Evolutionary conservation across 1,139 yeast genomes (phyloP), one percentile per base, ranked within the genome.

Genomic region (Yamadazyma mexicana): DNA sequence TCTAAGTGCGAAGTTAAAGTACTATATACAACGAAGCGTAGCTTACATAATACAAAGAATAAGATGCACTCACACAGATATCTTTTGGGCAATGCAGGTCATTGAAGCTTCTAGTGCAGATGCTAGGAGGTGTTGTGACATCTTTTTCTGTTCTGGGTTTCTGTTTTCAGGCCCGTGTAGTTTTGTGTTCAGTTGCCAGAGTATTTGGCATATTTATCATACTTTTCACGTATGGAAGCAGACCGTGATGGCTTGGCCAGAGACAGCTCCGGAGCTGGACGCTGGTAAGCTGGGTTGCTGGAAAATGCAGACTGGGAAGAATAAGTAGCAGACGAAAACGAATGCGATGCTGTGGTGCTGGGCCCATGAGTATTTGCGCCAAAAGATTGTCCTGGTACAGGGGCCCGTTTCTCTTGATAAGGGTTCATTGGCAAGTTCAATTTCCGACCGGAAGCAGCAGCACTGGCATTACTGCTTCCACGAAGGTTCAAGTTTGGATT

Each of bases 381-480:
- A 22, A 20, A 20, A 20, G 22, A 5, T 5, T 20, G 22, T 5
- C 22, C 22, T 8, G 26, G 7, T 9, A 22, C 11, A 5, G 24
- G 11, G 7, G 23, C 15, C 15, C 29, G 18, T 17, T 18, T 37
- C 17, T 43, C 39, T n/a, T 39, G 35, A 20, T 40, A 46, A 4
- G 49, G 46, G 31, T 43, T 44, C 18, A 60, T 40, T 35, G 61
- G 47, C 17, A 63, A 38, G 26, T 50, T 50, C 29, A 46, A 27
- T 44, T 69, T 52, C 46, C 73, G 55, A 2, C 64, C 66, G 39
- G 64, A 68, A 5, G 85, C 83, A 14, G 82, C 83, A 12, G 80
- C 73, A 2, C 82, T 75, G 1, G 79, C 73, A 28, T 72, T 54
- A n/a, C 68, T 58, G n/a, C 74, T 62, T 3, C 23, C 27, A 11